Percentiles rank a stretch among this genome's conserved stretches.
These are phyloP conservation scores for Leptomonas seymouri DNA, from an alignment of 208 protist species.

Conservation along the genomic window DNA sequence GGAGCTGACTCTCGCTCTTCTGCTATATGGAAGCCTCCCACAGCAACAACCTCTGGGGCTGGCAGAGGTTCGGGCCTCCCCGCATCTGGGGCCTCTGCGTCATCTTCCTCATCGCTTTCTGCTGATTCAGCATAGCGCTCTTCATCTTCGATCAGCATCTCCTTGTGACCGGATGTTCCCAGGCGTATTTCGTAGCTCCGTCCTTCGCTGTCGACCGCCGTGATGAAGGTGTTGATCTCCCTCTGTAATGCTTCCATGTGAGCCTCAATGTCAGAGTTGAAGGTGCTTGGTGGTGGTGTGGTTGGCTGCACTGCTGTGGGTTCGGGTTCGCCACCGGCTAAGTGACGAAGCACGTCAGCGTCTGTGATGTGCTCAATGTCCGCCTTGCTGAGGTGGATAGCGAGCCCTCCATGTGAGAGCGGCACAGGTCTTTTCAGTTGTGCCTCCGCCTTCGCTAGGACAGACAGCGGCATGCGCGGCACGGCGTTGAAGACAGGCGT, in stretches of 20 bases:
- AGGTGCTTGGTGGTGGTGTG: not conserved
- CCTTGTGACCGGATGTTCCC: conserved; percentile 42
- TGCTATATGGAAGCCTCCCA: too few species aligned
- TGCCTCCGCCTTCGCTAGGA: conserved; percentile 56
- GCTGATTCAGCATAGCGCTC: conserved; percentile 1
- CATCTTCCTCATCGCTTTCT: conserved; percentile 11
- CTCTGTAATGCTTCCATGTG: conserved; percentile 49
- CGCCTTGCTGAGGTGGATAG: conserved; percentile 51
- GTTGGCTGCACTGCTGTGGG: not conserved
- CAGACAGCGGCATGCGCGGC: conserved; percentile 39
- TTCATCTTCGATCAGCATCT: conserved; percentile 64
- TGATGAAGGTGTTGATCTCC: conserved; percentile 84
- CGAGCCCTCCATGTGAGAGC: conserved; percentile 48
- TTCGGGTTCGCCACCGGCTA: not conserved
- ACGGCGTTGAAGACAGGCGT: not conserved
- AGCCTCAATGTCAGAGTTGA: conserved; percentile 37
- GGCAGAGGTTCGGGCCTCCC: not conserved
- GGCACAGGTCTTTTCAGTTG: conserved; percentile 49
- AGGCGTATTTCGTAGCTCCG: conserved; percentile 68
- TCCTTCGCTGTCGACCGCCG: conserved; percentile 81
- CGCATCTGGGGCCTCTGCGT: not conserved
- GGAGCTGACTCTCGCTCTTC: not conserved
- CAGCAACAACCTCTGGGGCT: not conserved
- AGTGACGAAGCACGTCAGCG: conserved; percentile 50
- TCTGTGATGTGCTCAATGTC: conserved; percentile 68